phyloP scores from a whole-genome alignment of 2,329 filamentous ascomycete species.

The Aspergillaceae sp. region DNA sequence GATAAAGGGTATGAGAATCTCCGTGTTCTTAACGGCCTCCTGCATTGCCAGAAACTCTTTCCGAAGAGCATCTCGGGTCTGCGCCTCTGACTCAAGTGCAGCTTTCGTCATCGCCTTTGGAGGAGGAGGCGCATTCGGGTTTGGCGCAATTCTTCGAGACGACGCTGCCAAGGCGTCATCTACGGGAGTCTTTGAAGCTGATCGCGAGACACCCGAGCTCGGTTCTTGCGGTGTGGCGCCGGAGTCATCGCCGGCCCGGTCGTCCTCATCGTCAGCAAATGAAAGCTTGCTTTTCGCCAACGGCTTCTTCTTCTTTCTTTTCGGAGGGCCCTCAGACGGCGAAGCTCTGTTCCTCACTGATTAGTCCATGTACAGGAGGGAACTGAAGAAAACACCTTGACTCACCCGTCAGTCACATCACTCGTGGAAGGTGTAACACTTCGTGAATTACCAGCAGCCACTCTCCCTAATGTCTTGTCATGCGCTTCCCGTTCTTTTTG shows the following conservation, averaged over 20 bases:
- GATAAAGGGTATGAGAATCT: constrained; percentile 87
- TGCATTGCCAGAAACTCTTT: constrained; percentile 77
- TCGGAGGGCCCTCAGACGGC: constrained; percentile 40
- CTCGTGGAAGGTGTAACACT: constrained; percentile 41
- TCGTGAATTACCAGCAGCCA: constrained; percentile 39
- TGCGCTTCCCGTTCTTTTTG: constrained; percentile 75
- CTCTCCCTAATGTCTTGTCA: constrained; percentile 47
- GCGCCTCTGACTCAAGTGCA: constrained; percentile 67
- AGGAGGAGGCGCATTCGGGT: constrained; percentile 40
- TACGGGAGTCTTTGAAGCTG: constrained; percentile 28
- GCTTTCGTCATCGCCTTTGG: constrained; percentile 72
- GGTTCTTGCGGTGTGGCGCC: constrained; percentile 28
- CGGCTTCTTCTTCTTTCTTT: constrained; percentile 53
- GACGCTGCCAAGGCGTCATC: constrained; percentile 16
- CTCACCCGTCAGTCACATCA: constrained; percentile 52
- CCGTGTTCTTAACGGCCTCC: constrained; percentile 77
- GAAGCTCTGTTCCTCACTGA: constrained; percentile 49
- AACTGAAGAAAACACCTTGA: constrained; percentile 10
- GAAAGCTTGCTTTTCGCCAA: constrained; percentile 55
- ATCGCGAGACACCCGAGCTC: constrained; percentile 27
- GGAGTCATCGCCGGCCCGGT: constrained; percentile 41
- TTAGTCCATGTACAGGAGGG: constrained; percentile 35
- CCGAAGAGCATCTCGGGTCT: constrained; percentile 63
- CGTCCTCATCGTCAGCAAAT: constrained; percentile 55
- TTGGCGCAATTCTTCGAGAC: constrained; percentile 33